Base-by-base conservation (phyloP, 495 filamentous ascomycete species). In the Penicillium ochrochloron region DNA sequence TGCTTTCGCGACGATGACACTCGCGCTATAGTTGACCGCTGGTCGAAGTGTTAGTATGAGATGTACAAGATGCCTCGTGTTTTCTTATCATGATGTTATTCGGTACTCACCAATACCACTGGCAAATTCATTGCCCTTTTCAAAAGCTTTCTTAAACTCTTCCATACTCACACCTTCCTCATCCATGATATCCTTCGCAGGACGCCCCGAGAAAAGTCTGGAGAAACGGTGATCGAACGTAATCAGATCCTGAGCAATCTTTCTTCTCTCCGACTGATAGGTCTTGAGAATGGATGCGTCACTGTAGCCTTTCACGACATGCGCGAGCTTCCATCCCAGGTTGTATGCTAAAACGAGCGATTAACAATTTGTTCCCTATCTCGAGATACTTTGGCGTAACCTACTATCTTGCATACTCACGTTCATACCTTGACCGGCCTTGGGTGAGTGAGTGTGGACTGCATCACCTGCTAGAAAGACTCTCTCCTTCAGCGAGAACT, bases 401-500 rank as follows among this genome's bases (percentile, higher is more conserved):
- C 62, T 63, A 66, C 69, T 70, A 66, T 89, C 87, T 69, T 88
- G 85, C 76, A 90, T 86, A 14, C 76, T 80, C 1, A 88, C 85
- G 67, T 93, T 92, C 90, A 92, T 92, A 17, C 90, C 90, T 72
- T 91, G 89, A 0, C 89, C 90, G 2, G 88, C 88, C 76, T 91
- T 90, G 7, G 90, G 90, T 0, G 85, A 87, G 39, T 76, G 73
- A 0, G 84, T 88, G 63, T 89, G 87, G 0, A 86, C 80, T 5
- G 86, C 85, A 71, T 90, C 84, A 46, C 78, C 83, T 15, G 86
- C 88, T 48, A 92, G 80, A 64, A 92, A 91, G 6, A 90, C 82
- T 0, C 89, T 80, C 48, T 91, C 79, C 31, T 84, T 72, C 10
- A 81, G 73, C 9, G 82, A 85, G 67, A 91, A 91, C 5, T 78